A percentile compares a stretch with the other conserved stretches of the same genome.
Evolutionary conservation across 805 yeast genomes (phyloP).

Genomic region (Spathaspora girioi): DNA sequence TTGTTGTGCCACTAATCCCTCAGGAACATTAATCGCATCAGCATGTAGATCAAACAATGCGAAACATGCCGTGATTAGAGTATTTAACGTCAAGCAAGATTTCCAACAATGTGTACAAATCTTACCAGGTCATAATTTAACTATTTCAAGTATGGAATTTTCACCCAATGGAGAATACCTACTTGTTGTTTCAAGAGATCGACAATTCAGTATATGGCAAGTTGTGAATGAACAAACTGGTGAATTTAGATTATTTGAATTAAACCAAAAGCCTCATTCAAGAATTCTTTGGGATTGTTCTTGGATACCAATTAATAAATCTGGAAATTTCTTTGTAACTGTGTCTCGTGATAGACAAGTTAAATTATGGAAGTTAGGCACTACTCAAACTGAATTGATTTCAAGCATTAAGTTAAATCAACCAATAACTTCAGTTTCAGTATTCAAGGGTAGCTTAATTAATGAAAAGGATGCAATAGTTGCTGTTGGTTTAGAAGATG

Average conservation of each 20-base stretch:
- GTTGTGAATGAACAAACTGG: slow-evolving; percentile 25
- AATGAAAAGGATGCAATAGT: slow-evolving; percentile 25
- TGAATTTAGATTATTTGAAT: slow-evolving; percentile 37
- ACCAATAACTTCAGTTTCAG: slow-evolving; percentile 69
- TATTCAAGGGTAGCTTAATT: slow-evolving; percentile 24
- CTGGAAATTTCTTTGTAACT: slow-evolving; percentile 56
- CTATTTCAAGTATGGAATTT: slow-evolving; percentile 79
- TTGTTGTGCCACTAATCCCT: slow-evolving; percentile 68
- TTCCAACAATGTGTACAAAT: slow-evolving; percentile 43
- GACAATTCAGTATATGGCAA: slow-evolving; percentile 76
- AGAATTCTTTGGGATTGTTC: slow-evolving; percentile 95
- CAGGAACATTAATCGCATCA: slow-evolving; percentile 66
- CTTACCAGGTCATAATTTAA: slow-evolving; percentile 70
- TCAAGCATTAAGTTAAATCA: slow-evolving; percentile 42
- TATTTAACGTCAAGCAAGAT: slow-evolving; percentile 62
- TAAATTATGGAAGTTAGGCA: slow-evolving; percentile 62
- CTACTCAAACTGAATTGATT: slow-evolving; percentile 30
- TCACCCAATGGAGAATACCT: slow-evolving; percentile 64
- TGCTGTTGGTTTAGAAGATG: slow-evolving; percentile 71
- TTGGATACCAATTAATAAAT: slow-evolving; percentile 58
- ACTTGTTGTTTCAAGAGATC: slow-evolving; percentile 82
- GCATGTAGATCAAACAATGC: slow-evolving; percentile 87
- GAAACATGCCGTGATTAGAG: slow-evolving; percentile 80
- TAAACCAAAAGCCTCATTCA: slow-evolving; percentile 73
- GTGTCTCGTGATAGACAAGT: slow-evolving; percentile 83